These are phyloP conservation scores for Marasmius fiardii DNA, from an alignment of 1,284 basidiomycete species.

Conservation along the genomic window DNA sequence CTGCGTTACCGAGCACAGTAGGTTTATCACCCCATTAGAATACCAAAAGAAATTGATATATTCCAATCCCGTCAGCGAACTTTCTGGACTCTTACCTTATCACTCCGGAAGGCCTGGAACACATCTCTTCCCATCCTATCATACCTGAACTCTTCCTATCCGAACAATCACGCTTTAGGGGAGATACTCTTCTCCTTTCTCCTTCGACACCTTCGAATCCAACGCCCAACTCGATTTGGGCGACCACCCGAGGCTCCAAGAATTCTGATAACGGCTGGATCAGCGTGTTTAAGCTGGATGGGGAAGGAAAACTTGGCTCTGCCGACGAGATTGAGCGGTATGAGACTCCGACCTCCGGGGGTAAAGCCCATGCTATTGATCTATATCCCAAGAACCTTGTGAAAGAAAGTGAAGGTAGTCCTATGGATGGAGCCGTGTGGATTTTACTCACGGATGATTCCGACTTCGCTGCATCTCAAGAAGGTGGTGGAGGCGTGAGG, in stretches of 20 bases:
- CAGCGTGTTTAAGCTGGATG: slow-evolving; percentile 34
- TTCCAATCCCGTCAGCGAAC: slow-evolving; percentile 30
- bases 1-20: slow-evolving; percentile 47
- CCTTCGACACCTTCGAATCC: slow-evolving; percentile 33
- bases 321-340: slow-evolving; percentile 27
- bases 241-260: slow-evolving; percentile 40
- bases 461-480: slow-evolving; percentile 26
- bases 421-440: slow-evolving; percentile 25
- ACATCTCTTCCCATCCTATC: slow-evolving; percentile 35
- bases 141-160: slow-evolving; percentile 21
- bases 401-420: slow-evolving; percentile 8
- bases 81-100: slow-evolving; percentile 41
- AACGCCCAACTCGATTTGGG: slow-evolving; percentile 34
- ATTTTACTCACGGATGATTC: slow-evolving; percentile 45
- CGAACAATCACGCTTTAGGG: slow-evolving; percentile 28
- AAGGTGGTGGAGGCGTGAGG: slow-evolving; percentile 33
- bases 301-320: slow-evolving; percentile 29
- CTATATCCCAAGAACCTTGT: slow-evolving; percentile 28
- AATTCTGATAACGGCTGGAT: slow-evolving; percentile 35
- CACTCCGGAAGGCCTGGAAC: slow-evolving; percentile 25
- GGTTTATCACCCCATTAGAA: slow-evolving; percentile 15
- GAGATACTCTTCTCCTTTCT: slow-evolving; percentile 42
- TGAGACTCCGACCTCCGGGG: slow-evolving; percentile 42
- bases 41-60: not conserved
- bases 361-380: slow-evolving; percentile 47